Evolutionary conservation across 768 basidiomycete genomes (phyloP), one percentile per base, ranked within the genome.

Genomic region (Lactarius indigo): DNA sequence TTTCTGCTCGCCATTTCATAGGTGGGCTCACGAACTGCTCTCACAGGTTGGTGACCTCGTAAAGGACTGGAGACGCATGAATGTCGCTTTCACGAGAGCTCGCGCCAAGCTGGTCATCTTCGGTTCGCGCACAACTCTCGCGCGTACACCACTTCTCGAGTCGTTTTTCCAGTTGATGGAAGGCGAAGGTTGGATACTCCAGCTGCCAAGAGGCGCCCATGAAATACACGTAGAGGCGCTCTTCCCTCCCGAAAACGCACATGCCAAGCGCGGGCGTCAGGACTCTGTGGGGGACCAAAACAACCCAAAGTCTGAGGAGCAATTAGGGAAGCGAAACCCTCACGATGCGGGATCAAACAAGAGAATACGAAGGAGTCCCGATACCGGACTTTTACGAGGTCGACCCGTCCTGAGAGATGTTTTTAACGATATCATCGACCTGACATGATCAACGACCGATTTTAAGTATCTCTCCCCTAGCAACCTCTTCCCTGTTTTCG

Each of bases 41-140:
- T 26, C 59, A 23, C 68, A 96, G 95, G 83, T 94, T 31, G 97
- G 97, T 10, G 95, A 98, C 61, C 82, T 99, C 2, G 80, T 98
- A 30, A 93, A 91, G 71, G 97, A 99, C 74, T 98, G 96, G 96
- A 83, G 97, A 42, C 78, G 97, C 39, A 89, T 98, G 82, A 99
- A 99, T 73, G 97, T 99, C 20, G 91, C 94, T 8, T 94, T 98
- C 75, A 98, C 96, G 1, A 89, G 97, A 18, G 96, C 96, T 0
- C 87, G 89, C 63, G 85, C 86, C 39, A 99, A 99, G 78, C 79
- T 99, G 2, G 82, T 98, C 76, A 89, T 99, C 65, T 82, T 99
- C 71, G 96, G 97, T 5, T 96, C 94, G 0, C 83, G 89, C 50
- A 84, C 78, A 72, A 99, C 96, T 1, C 81, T 99, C 12, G 75